Percentiles rank a stretch among this genome's conserved stretches.
phyloP scores from a whole-genome alignment of 306 rosid genomes.

The Trifolium pratense region DNA sequence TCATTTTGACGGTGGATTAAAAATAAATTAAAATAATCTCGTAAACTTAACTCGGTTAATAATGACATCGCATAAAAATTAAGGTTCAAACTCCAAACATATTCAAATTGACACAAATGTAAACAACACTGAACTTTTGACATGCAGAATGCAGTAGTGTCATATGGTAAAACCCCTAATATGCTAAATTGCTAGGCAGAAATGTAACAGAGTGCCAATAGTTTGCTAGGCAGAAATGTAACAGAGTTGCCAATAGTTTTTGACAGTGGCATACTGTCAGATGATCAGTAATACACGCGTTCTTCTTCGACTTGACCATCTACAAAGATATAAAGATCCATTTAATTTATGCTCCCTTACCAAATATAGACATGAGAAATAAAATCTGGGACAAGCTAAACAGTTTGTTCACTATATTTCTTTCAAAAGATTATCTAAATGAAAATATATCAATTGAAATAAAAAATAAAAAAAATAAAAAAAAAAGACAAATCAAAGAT shows the following conservation, averaged over 20 bases:
- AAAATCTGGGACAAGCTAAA: background rate
- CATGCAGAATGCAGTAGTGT: background rate
- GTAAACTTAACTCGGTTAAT: no score
- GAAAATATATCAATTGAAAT: background rate
- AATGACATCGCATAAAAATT: no score
- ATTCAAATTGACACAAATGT: background rate
- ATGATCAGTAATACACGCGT: background rate
- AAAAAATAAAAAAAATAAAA: background rate
- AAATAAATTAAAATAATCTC: no score
- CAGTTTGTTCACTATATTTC: background rate
- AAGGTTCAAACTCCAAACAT: background rate
- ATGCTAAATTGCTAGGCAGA: background rate
- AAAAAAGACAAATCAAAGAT: background rate
- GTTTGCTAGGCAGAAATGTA: background rate
- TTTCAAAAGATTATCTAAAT: no score
- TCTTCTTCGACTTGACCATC: slow-evolving; percentile 5
- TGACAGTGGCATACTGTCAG: background rate
- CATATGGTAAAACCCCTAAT: background rate
- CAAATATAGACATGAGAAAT: background rate
- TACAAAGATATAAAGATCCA: background rate
- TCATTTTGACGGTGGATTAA: no score
- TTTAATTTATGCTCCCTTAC: background rate
- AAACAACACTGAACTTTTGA: background rate
- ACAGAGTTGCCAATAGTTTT: background rate
- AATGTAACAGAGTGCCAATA: background rate